Conservation (phyloP, 2,329 filamentous ascomycete genomes). For the Parastagonospora nodorum region DNA sequence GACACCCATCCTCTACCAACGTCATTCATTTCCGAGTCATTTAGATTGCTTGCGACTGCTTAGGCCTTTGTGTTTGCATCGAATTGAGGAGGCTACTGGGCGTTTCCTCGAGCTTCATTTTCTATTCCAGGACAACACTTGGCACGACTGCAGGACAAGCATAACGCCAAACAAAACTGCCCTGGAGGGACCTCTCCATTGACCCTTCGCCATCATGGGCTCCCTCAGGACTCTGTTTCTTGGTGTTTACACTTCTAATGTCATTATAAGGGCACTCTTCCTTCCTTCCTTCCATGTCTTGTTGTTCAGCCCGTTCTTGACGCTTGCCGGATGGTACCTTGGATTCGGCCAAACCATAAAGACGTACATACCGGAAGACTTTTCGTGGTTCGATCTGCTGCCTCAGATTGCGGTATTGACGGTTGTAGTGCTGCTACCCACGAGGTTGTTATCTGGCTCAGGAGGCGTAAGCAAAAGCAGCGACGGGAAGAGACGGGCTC, state of each 20-base stretch:
- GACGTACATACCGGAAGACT: conserved; percentile 26
- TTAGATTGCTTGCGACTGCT: not conserved
- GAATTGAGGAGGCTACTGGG: no score
- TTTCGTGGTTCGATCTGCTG: conserved; percentile 35
- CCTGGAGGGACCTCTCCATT: not conserved
- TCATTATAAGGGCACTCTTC: conserved; percentile 39
- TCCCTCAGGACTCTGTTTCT: conserved; percentile 39
- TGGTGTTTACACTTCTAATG: conserved; percentile 40
- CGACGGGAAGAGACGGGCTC: conserved; percentile 49
- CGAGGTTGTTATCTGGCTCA: conserved; percentile 34
- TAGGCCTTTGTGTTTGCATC: no score
- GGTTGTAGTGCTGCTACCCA: conserved; percentile 34
- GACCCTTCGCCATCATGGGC: conserved; percentile 25
- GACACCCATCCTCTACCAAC: not conserved
- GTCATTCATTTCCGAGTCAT: conserved; percentile 1
- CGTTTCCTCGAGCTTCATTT: no score
- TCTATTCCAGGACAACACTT: no score
- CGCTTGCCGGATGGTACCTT: conserved; percentile 28
- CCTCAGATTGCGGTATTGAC: conserved; percentile 35
- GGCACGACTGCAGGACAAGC: conserved; percentile 1
- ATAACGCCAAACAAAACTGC: not conserved
- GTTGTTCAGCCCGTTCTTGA: conserved; percentile 37
- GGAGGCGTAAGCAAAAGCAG: conserved; percentile 16
- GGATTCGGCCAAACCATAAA: conserved; percentile 23
- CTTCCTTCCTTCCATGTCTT: conserved; percentile 40